Percentiles rank a stretch among this genome's conserved stretches.
These are phyloP conservation scores for Lasiosphaeris hirsuta DNA, from an alignment of 495 filamentous ascomycete genomes.

Conservation along the genomic window DNA sequence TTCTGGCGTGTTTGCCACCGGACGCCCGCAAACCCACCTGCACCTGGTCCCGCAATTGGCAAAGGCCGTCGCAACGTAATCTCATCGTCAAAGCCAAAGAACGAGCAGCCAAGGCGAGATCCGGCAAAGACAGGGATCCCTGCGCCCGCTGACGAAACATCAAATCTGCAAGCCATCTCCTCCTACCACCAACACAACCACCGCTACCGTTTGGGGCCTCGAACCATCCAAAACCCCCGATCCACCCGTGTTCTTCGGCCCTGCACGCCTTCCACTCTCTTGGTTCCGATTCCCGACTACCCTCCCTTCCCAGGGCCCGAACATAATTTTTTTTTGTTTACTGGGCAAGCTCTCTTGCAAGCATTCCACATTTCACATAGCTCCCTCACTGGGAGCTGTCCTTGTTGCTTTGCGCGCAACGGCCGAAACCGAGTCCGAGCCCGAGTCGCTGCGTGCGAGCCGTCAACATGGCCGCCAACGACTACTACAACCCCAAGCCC, in stretches of 20 bases:
- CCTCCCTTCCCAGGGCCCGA: neutral
- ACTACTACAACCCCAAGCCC: constrained; percentile 64
- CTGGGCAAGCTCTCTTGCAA: neutral
- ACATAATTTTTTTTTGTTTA: neutral
- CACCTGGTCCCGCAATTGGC: neutral
- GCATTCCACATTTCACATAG: neutral
- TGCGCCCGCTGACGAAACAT: constrained; percentile 21
- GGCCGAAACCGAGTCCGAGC: neutral
- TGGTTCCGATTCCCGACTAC: neutral
- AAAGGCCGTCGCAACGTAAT: constrained; percentile 9
- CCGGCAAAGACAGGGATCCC: constrained; percentile 13
- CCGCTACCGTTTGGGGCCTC: neutral
- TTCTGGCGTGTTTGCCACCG: constrained; percentile 4
- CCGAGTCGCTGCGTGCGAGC: neutral
- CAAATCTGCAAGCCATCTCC: constrained; percentile 16
- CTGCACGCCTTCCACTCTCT: neutral
- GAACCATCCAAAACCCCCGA: constrained; percentile 9
- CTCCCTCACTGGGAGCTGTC: neutral
- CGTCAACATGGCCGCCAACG: constrained; percentile 72
- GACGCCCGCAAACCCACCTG: neutral
- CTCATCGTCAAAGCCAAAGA: constrained; percentile 3
- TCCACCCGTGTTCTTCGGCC: neutral
- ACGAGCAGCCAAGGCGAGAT: neutral
- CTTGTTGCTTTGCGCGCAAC: constrained; percentile 2
- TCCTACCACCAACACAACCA: neutral